Evolutionary conservation across 495 filamentous ascomycete genomes (phyloP).

Genomic region (Entonaema liquescens): DNA sequence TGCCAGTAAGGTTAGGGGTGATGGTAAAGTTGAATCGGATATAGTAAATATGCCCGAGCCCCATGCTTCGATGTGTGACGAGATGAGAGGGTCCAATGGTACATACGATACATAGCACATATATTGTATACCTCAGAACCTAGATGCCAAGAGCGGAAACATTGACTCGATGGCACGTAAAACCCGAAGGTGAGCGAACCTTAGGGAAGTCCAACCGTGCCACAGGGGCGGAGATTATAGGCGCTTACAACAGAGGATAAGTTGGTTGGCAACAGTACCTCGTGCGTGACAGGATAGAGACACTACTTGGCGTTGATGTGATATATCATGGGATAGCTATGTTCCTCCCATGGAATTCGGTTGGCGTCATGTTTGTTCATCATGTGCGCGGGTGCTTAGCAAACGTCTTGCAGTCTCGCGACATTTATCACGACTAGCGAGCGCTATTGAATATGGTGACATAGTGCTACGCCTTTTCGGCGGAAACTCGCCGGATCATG

Average conservation of each 20-base stretch:
- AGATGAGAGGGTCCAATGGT: slow-evolving; percentile 8
- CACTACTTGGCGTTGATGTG: slow-evolving; percentile 30
- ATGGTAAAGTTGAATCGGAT: slow-evolving; percentile 32
- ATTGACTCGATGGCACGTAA: slow-evolving; percentile 9
- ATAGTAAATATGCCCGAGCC: slow-evolving; percentile 25
- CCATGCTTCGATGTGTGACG: slow-evolving; percentile 20
- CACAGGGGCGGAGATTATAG: slow-evolving; percentile 18
- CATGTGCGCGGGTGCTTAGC: slow-evolving; percentile 8
- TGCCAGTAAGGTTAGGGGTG: slow-evolving; percentile 31
- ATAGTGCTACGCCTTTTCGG: background rate
- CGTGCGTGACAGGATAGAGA: slow-evolving; percentile 7
- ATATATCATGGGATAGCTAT: slow-evolving; percentile 17
- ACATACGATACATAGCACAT: slow-evolving; percentile 1
- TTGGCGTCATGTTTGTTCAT: slow-evolving; percentile 2
- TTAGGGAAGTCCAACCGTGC: slow-evolving; percentile 4
- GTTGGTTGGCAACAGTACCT: slow-evolving; percentile 13
- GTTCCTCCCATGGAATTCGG: background rate
- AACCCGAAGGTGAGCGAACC: slow-evolving; percentile 1
- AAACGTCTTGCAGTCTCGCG: slow-evolving; percentile 11
- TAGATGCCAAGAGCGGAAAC: slow-evolving; percentile 18
- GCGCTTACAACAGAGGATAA: slow-evolving; percentile 21
- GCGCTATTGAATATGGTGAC: slow-evolving; percentile 7
- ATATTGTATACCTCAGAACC: background rate
- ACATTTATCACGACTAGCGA: background rate
- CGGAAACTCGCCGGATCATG: background rate